Evolutionary conservation across 257 asterid genomes (phyloP).

Genomic region (Verbena officinalis): DNA sequence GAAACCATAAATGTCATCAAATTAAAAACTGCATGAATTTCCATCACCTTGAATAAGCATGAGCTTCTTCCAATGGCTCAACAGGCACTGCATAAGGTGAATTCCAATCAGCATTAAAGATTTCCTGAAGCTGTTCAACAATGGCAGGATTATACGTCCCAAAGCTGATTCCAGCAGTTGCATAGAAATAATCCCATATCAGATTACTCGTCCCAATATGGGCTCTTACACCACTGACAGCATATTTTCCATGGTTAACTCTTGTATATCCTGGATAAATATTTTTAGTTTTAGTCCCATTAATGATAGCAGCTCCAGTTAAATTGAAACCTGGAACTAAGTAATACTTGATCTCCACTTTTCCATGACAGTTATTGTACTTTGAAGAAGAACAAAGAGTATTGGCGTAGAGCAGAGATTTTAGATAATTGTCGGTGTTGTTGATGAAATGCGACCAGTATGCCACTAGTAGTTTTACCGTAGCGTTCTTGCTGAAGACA

Average conservation of each 20-base stretch:
- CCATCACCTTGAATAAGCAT: constrained; percentile 44
- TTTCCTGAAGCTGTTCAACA: constrained; percentile 69
- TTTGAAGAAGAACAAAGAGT: constrained; percentile 69
- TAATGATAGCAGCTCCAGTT: constrained; percentile 66
- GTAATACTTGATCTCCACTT: constrained; percentile 80
- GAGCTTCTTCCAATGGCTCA: constrained; percentile 49
- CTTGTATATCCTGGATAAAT: constrained; percentile 73
- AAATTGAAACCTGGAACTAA: constrained; percentile 72
- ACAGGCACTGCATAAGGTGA: constrained; percentile 75
- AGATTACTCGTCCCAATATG: constrained; percentile 86
- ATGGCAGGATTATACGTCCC: constrained; percentile 69
- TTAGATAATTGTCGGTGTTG: constrained; percentile 66
- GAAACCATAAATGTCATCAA: too few species aligned
- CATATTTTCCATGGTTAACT: constrained; percentile 86
- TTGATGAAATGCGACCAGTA: constrained; percentile 75
- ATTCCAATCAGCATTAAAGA: constrained; percentile 87
- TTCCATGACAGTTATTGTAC: constrained; percentile 65
- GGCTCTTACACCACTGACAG: constrained; percentile 74
- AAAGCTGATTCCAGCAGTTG: constrained; percentile 78
- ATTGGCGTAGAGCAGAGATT: constrained; percentile 73
- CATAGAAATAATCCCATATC: constrained; percentile 83
- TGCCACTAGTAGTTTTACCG: constrained; percentile 70
- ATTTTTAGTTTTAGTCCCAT: constrained; percentile 58
- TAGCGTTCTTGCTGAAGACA: constrained; percentile 70
- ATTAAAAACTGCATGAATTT: too few species aligned